Base-by-base conservation (phyloP, 108 stramenopile species). In the Epithemia pelagica region DNA sequence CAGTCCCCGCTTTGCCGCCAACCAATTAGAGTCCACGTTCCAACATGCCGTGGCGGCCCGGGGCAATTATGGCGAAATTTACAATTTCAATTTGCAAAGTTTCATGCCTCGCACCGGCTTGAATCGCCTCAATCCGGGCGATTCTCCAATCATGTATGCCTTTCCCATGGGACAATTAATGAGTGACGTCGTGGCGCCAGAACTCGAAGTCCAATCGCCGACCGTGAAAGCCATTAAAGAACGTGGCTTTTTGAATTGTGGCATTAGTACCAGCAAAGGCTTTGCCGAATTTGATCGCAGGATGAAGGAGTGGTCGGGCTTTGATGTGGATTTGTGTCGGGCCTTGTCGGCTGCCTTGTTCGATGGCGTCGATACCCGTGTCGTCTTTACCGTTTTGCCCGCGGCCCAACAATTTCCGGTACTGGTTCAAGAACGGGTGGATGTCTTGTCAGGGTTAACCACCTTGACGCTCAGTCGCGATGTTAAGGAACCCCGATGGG, bases 251-350 rank as follows among this genome's bases (percentile, higher is more conserved):
- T 67, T 86, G 52, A 70, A 66, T 19, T 86, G 84, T 76, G 85
- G 82, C 21, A 67, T 86, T 25, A n/a, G 70, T 23, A 0, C 33
- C 1, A 61, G 65, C 20, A 33, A 30, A 32, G 58, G 27, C 52
- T 78, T 70, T 60, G 74, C 56, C 30, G 1, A 18, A 27, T 69
- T 75, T 59, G 37, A 70, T 27, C 52, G 62, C 2, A 57, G 28
- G n/a, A 66, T 23, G 21, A 8, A 52, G 0, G 33, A 32, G 0
- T 67, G 73, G 29, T 53, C 46, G 37, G 84, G 81, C 7, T 77
- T 85, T 64, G 73, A 82, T 70, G 69, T 71, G 27, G 74, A 75
- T 64, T 82, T 72, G 61, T 87, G 85, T 61, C 65, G 61, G 15
- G 69, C 78, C 0, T 25, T 87, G 10, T 66, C 75, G 25, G 74